Base-by-base conservation (phyloP, 2,329 filamentous ascomycete genomes). In the Geosmithia morbida region DNA sequence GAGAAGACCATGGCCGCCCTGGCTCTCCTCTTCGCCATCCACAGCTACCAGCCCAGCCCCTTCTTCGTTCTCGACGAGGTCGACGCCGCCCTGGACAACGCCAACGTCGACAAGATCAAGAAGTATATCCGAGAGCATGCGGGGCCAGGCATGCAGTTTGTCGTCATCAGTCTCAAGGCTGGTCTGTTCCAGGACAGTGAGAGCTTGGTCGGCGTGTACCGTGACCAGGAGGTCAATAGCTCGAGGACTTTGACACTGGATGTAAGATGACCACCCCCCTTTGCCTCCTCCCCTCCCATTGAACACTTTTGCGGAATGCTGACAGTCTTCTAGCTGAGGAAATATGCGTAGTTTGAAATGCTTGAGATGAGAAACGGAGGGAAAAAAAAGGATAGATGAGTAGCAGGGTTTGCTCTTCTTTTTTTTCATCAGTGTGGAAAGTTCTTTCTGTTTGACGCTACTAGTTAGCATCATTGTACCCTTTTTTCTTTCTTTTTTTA, bases 41-140 rank as follows among this genome's bases (percentile, higher is more conserved):
- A 98, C 69, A 89, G 84, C 50, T 98, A 90, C 69, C 89, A 96
- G 61, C 90, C 92, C 0, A 87, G 80, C 50, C 92, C 94, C 0
- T 98, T 98, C 71, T 98, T 98, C 63, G 92, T 98, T 33, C 79
- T 98, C 7, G 92, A 98, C 61, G 92, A 98, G 67, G 90, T 98
- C 14, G 92, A 98, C 61, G 94, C 92, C 10, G 94, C 92, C 41
- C 76, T 98, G n/a, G 92, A 98, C 62, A 95, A 96, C 59, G 88
- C 90, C 51, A 98, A 98, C 57, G 92, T 97, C 7, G 83, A 87
- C 55, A 88, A 94, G 61, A 89, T 98, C 64, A 92, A 90, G 53
- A 92, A 92, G 64, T 98, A 98, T 60, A 94, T 98, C 51, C 79
- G 84, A 39, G 87, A 94, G 59, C 89, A 98, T 65, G 86, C 89